Evolutionary conservation across 225 moss, liverwort and hornwort genomes (phyloP).

Genomic region (Bryoerythrophyllum caledonicum): DNA sequence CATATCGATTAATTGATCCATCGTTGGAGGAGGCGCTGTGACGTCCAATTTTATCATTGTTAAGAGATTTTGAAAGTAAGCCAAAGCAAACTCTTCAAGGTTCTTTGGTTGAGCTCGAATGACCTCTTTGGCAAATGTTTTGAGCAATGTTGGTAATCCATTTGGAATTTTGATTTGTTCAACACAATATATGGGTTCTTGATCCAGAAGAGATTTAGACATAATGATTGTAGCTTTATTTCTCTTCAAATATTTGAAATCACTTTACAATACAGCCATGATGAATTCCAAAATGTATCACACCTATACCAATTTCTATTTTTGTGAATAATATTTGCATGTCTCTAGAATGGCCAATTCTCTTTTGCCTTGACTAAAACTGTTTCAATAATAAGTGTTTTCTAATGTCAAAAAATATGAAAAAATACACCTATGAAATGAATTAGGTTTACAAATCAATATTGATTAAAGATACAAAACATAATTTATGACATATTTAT

Average conservation of each 20-base stretch:
- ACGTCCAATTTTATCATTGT: constrained; percentile 76
- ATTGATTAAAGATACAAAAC: fast-evolving
- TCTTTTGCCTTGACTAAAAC: fast-evolving
- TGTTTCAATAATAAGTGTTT: fast-evolving
- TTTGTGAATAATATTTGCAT: background rate
- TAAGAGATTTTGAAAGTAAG: constrained; percentile 74
- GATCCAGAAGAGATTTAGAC: constrained; percentile 70
- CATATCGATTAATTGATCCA: constrained; percentile 59
- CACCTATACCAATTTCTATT: background rate
- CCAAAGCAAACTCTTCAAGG: constrained; percentile 77
- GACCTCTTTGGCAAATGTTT: constrained; percentile 83
- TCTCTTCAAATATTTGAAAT: background rate
- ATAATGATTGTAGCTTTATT: background rate
- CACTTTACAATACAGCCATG: background rate
- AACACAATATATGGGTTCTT: constrained; percentile 93
- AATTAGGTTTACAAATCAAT: background rate
- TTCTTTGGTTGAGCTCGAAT: constrained; percentile 76
- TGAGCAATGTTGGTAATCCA: constrained; percentile 78
- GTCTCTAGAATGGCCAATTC: fast-evolving
- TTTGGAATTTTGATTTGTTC: constrained; percentile 92
- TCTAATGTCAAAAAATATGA: background rate
- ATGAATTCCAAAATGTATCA: background rate
- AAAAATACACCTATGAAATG: background rate
- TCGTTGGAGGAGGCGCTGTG: constrained; percentile 64
- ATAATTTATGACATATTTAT: too few species aligned